A percentile compares a stretch with the other conserved stretches of the same genome.
These are phyloP conservation scores for Cutaneotrichosporon mucoides DNA, from an alignment of 1,284 basidiomycete genomes.

Conservation along the genomic window DNA sequence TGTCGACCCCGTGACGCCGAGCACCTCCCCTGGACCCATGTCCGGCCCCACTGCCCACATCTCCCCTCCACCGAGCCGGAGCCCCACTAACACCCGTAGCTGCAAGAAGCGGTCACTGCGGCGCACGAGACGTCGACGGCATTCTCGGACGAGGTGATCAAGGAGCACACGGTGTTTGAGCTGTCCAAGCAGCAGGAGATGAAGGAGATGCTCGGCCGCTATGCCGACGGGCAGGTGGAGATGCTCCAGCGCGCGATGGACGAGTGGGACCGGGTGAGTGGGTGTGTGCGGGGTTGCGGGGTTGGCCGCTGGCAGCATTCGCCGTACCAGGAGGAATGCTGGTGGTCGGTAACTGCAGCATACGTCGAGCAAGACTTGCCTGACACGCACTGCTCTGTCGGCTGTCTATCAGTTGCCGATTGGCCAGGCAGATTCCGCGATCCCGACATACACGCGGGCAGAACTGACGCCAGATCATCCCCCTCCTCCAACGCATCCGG, in stretches of 20 bases:
- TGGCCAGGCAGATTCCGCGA: no score
- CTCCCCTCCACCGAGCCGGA: background rate
- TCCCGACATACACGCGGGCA: no score
- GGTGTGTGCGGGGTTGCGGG: background rate
- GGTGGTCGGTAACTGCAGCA: no score
- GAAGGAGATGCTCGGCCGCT: slow-evolving; percentile 84
- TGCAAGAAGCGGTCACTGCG: slow-evolving; percentile 91
- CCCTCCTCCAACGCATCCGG: slow-evolving; percentile 76
- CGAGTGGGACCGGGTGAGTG: slow-evolving; percentile 69
- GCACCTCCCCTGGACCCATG: no score
- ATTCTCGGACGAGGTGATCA: slow-evolving; percentile 88
- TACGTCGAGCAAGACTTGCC: no score
- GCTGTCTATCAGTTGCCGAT: background rate
- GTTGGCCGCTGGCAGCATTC: no score
- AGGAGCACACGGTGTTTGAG: slow-evolving; percentile 87
- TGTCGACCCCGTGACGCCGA: no score
- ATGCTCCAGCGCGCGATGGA: slow-evolving; percentile 87
- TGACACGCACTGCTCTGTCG: no score
- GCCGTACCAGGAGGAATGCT: no score
- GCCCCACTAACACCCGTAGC: slow-evolving; percentile 51
- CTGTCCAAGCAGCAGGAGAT: slow-evolving; percentile 86
- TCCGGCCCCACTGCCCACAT: no score
- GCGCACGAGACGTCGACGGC: slow-evolving; percentile 93
- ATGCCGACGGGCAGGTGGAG: slow-evolving; percentile 91
- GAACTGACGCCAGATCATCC: slow-evolving; percentile 58